Percentiles rank a stretch among this genome's conserved stretches.
Evolutionary conservation across 192 early-diverging fungal genomes (phyloP).

Genomic region (Backusella tuberculispora): DNA sequence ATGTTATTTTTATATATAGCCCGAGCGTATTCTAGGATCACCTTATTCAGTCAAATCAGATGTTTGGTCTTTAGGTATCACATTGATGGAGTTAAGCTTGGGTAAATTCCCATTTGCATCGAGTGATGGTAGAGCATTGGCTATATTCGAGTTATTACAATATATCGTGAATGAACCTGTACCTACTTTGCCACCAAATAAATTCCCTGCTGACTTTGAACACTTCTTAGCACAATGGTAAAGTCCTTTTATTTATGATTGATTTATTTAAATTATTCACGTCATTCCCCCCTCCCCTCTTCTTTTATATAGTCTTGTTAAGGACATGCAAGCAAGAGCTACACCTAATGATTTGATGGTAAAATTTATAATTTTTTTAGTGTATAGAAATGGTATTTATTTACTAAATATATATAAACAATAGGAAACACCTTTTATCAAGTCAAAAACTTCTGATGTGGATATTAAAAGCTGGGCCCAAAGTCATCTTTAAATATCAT

Average conservation of each 20-base stretch:
- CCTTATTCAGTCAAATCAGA: conserved; percentile 84
- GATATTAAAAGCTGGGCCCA: conserved; percentile 2
- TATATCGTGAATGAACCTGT: conserved; percentile 89
- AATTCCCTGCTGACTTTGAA: conserved; percentile 78
- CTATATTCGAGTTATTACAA: conserved; percentile 94
- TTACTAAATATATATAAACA: not conserved
- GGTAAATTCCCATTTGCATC: conserved; percentile 76
- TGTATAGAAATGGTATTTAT: not conserved
- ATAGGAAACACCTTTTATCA: conserved; percentile 5
- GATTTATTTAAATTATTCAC: too few species aligned
- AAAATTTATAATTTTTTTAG: not conserved
- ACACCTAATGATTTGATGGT: conserved; percentile 67
- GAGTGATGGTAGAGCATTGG: conserved; percentile 63
- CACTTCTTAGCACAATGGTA: conserved; percentile 79
- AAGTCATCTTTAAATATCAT: not conserved
- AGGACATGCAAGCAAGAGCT: conserved; percentile 62
- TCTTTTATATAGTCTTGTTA: conserved; percentile 48
- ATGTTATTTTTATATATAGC: conserved; percentile 31
- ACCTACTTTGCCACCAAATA: conserved; percentile 74
- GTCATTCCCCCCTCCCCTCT: not conserved
- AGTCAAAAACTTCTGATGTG: not conserved
- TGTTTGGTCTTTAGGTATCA: conserved; percentile 85
- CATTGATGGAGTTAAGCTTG: conserved; percentile 81
- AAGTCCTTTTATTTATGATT: not conserved
- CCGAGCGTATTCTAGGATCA: conserved; percentile 81